These are phyloP conservation scores for Candida alai DNA, from an alignment of 805 yeast species.

Conservation along the genomic window DNA sequence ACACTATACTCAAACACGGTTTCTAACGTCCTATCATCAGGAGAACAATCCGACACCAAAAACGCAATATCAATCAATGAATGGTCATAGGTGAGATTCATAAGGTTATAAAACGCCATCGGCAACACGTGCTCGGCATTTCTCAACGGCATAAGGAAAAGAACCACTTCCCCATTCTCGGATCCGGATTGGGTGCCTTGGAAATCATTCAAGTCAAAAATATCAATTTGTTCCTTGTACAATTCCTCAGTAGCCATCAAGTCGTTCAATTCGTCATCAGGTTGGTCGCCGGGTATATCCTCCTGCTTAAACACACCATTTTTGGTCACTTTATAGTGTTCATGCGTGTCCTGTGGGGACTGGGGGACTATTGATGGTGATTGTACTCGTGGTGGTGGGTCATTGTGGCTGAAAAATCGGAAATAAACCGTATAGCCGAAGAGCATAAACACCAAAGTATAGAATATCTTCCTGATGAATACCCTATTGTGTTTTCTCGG, in stretches of 20 bases:
- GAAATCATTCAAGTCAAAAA: constrained; percentile 58
- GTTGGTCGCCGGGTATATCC: neutral
- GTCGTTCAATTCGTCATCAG: constrained; percentile 6
- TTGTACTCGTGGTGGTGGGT: constrained; percentile 1
- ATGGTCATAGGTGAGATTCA: constrained; percentile 85
- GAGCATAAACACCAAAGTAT: constrained; percentile 8
- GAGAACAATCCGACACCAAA: constrained; percentile 74
- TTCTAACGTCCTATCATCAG: constrained; percentile 62
- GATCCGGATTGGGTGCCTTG: constrained; percentile 51
- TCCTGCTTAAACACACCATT: constrained; percentile 13
- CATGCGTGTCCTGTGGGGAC: constrained; percentile 10
- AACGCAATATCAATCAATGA: constrained; percentile 75
- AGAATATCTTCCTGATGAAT: constrained; percentile 9
- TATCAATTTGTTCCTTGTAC: constrained; percentile 48
- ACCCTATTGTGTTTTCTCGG: constrained; percentile 14
- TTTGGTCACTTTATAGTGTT: constrained; percentile 21
- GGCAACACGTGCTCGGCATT: constrained; percentile 77
- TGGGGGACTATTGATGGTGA: neutral
- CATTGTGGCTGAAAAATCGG: constrained; percentile 3
- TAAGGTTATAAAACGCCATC: constrained; percentile 77
- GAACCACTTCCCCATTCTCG: constrained; percentile 54
- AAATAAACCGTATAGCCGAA: constrained; percentile 6
- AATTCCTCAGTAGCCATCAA: constrained; percentile 26
- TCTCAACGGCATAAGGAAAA: constrained; percentile 71
- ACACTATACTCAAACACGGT: constrained; percentile 61